Percentiles rank a stretch among this genome's conserved stretches.
phyloP scores from a whole-genome alignment of 441 rosid genomes.

The Syzygium syzygioides region DNA sequence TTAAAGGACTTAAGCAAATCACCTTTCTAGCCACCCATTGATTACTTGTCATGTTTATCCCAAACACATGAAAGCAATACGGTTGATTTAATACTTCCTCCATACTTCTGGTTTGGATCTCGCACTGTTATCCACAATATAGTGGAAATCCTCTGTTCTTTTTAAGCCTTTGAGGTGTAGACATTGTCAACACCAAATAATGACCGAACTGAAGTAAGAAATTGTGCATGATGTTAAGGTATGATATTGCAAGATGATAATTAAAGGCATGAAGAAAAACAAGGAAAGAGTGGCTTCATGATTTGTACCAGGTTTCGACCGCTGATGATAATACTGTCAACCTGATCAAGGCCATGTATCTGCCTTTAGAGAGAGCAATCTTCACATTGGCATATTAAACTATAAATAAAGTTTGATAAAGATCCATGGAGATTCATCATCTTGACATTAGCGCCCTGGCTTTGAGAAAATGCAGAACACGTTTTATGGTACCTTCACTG shows the following conservation, averaged over 20 bases:
- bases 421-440: background rate
- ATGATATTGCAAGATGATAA: background rate
- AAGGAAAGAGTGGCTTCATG: background rate
- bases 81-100: background rate
- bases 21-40: background rate
- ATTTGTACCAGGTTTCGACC: background rate
- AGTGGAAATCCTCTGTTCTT: background rate
- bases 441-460: background rate
- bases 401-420: too few species aligned
- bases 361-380: too few species aligned
- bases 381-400: too few species aligned
- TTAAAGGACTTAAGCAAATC: background rate
- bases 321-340: too few species aligned
- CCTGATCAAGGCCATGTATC: too few species aligned
- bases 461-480: background rate
- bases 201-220: background rate
- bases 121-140: too few species aligned
- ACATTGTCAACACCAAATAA: background rate
- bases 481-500: too few species aligned
- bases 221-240: too few species aligned
- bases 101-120: background rate
- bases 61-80: background rate
- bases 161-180: background rate
- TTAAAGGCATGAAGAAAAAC: background rate
- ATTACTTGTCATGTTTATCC: background rate